A percentile compares a stretch with the other conserved stretches of the same genome.
These are phyloP conservation scores for Cutaneotrichosporon spelunceum DNA, from an alignment of 1,284 basidiomycete genomes.

Conservation along the genomic window DNA sequence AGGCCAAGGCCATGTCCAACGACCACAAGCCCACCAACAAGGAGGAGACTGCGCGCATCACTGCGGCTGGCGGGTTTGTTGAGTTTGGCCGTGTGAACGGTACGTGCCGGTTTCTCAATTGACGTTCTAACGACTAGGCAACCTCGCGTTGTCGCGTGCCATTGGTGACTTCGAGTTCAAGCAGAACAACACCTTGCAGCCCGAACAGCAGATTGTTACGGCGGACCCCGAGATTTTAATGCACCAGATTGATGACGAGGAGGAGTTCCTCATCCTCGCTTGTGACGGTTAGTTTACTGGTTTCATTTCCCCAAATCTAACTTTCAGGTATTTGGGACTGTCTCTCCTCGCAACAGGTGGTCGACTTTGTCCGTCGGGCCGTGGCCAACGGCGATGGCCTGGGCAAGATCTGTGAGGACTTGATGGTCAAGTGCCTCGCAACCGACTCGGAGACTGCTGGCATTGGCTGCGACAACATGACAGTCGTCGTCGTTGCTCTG, in stretches of 20 bases:
- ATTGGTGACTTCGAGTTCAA: conserved; percentile 99
- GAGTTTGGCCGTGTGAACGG: conserved; percentile 98
- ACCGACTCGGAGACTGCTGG: conserved; percentile 91
- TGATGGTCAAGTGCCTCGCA: conserved; percentile 91
- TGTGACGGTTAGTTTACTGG: conserved; percentile 73
- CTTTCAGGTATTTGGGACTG: conserved; percentile 95
- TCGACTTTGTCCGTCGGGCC: conserved; percentile 82
- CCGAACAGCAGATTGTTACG: conserved; percentile 94
- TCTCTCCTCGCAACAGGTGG: conserved; percentile 84
- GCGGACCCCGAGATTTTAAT: conserved; percentile 85
- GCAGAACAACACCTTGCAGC: conserved; percentile 74
- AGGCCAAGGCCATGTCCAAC: conserved; percentile 80
- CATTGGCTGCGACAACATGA: conserved; percentile 99
- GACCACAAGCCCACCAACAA: conserved; percentile 96
- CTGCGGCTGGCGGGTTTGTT: conserved; percentile 91
- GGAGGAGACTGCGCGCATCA: conserved; percentile 82
- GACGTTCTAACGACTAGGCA: conserved; percentile 59
- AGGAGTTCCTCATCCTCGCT: conserved; percentile 93
- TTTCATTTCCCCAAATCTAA: conserved; percentile 2
- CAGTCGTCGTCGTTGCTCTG: conserved; percentile 83
- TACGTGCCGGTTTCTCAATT: conserved; percentile 49
- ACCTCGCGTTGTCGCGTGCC: conserved; percentile 90
- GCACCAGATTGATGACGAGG: conserved; percentile 78
- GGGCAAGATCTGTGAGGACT: conserved; percentile 76
- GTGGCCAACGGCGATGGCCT: conserved; percentile 79